phyloP scores from a whole-genome alignment of 2,329 filamentous ascomycete species.

The Phyllosticta citrichinensis region DNA sequence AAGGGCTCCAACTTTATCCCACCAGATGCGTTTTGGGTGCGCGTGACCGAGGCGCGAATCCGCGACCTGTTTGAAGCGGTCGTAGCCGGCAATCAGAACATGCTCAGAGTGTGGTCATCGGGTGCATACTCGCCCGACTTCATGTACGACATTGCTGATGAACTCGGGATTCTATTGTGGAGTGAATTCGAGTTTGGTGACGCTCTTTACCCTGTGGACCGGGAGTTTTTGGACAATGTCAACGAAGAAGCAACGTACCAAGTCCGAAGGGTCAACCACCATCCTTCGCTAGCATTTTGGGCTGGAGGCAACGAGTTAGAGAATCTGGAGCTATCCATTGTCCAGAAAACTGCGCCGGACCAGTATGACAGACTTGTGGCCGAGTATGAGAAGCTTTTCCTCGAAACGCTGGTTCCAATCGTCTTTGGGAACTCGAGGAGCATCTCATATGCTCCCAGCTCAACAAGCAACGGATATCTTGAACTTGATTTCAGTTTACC shows the following conservation, averaged over 20 bases:
- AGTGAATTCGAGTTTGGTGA: slow-evolving; percentile 55
- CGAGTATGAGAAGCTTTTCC: slow-evolving; percentile 50
- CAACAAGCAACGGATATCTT: slow-evolving; percentile 50
- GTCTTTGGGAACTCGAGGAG: slow-evolving; percentile 50
- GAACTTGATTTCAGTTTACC: slow-evolving; percentile 43
- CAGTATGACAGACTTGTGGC: slow-evolving; percentile 33
- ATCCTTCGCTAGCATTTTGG: slow-evolving; percentile 36
- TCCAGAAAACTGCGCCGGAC: slow-evolving; percentile 32
- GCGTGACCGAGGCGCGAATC: slow-evolving; percentile 46
- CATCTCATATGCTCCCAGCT: slow-evolving; percentile 52
- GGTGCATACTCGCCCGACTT: slow-evolving; percentile 52
- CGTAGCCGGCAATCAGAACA: slow-evolving; percentile 51
- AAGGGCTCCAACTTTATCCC: slow-evolving; percentile 57
- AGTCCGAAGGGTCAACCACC: slow-evolving; percentile 51
- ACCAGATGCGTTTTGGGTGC: slow-evolving; percentile 52
- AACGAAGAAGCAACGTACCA: slow-evolving; percentile 49
- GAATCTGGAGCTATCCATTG: slow-evolving; percentile 39
- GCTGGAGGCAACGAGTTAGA: slow-evolving; percentile 49
- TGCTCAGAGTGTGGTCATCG: slow-evolving; percentile 53
- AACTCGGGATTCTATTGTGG: slow-evolving; percentile 51
- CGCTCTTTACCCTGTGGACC: slow-evolving; percentile 47
- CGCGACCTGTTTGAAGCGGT: slow-evolving; percentile 44
- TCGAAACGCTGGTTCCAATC: slow-evolving; percentile 44
- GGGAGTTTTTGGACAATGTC: slow-evolving; percentile 46
- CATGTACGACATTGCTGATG: slow-evolving; percentile 53